These are phyloP conservation scores for Scheffersomyces coipomensis DNA, from an alignment of 805 yeast species.

Conservation along the genomic window DNA sequence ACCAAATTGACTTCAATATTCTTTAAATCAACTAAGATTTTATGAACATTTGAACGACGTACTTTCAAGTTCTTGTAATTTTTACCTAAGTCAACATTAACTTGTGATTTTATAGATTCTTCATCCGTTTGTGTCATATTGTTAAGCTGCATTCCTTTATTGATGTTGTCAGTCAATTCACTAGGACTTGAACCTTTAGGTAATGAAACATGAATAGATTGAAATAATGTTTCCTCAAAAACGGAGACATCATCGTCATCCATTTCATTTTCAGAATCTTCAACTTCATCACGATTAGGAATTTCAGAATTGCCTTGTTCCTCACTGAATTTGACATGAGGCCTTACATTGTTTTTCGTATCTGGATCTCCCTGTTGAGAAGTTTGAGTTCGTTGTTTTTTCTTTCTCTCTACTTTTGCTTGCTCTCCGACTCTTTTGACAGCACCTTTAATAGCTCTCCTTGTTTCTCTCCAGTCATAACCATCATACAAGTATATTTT, in stretches of 20 bases:
- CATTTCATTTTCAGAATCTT: conserved; percentile 6
- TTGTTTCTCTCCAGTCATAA: conserved; percentile 84
- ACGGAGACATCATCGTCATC: conserved; percentile 17
- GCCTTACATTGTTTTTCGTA: conserved; percentile 1
- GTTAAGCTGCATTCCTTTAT: conserved; percentile 35
- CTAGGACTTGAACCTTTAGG: conserved; percentile 48
- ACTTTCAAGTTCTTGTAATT: conserved; percentile 48
- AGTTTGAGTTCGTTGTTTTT: conserved; percentile 3
- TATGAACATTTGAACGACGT: conserved; percentile 63
- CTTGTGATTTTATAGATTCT: conserved; percentile 10
- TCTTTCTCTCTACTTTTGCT: conserved; percentile 30
- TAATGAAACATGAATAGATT: conserved; percentile 72
- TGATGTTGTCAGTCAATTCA: conserved; percentile 51
- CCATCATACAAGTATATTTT: conserved; percentile 74
- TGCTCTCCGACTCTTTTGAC: conserved; percentile 59
- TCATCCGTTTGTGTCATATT: conserved; percentile 9
- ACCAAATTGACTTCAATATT: conserved; percentile 50
- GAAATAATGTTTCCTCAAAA: conserved; percentile 66
- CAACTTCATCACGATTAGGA: conserved; percentile 5
- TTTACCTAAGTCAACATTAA: conserved; percentile 30
- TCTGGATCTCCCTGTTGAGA: background rate
- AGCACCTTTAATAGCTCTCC: conserved; percentile 62
- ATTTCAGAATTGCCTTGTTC: background rate
- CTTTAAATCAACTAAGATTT: conserved; percentile 53
- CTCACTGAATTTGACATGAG: conserved; percentile 6